Conservation (phyloP, 441 rosid species). For the Adansonia grandidieri region DNA sequence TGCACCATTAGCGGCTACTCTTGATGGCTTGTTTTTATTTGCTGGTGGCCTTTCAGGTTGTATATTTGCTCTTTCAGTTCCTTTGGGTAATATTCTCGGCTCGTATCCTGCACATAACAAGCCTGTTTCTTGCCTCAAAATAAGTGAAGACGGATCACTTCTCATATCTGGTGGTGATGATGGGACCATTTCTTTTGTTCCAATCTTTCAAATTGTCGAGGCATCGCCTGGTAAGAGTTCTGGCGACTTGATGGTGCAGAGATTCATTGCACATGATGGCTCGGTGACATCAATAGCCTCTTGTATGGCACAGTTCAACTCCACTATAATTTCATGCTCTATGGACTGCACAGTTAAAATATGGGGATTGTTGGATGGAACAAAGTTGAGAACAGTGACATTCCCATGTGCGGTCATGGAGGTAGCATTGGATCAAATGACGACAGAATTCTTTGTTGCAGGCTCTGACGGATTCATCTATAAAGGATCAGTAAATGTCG, state of each 20-base stretch:
- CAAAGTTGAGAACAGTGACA: conserved; percentile 27
- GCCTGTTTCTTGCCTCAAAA: conserved; percentile 45
- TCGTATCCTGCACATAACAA: conserved; percentile 45
- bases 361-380: conserved; percentile 42
- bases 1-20: conserved; percentile 43
- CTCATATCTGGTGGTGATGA: conserved; percentile 52
- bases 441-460: conserved; percentile 43
- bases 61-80: conserved; percentile 37
- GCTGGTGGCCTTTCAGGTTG: conserved; percentile 53
- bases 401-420: conserved; percentile 48
- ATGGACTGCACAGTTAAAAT: conserved; percentile 45
- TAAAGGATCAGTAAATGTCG: conserved; percentile 28
- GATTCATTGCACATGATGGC: conserved; percentile 45
- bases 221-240: conserved; percentile 10
- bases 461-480: conserved; percentile 49
- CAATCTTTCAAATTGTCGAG: conserved; percentile 44
- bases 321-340: conserved; percentile 41
- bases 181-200: conserved; percentile 37
- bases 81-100: conserved; percentile 40
- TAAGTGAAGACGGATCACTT: conserved; percentile 44
- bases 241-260: conserved; percentile 9
- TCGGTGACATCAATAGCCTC: conserved; percentile 42
- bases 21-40: conserved; percentile 46
- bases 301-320: conserved; percentile 1
- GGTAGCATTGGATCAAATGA: conserved; percentile 34